Base-by-base conservation (phyloP, 257 asterid species). In the Salvia splendens region DNA sequence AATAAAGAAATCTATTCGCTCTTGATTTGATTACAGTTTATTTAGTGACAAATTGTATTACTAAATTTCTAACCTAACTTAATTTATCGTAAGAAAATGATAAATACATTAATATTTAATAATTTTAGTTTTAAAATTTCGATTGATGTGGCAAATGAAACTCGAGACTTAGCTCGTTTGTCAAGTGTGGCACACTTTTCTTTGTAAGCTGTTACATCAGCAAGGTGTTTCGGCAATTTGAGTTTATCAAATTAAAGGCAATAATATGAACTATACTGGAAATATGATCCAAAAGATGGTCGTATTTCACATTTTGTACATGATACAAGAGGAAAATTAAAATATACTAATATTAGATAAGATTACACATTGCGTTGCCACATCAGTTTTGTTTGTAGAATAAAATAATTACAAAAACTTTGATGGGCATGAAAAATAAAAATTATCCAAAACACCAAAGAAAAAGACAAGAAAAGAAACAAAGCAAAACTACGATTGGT, bases 381-480 rank as follows among this genome's bases (percentile, higher is more conserved):
- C 5, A 40, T 40, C 8, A 24, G 4, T 36, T 61, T 4, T 17
- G 38, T 61, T 12, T n/a, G 64, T 6, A 59, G 2, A 49, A 12
- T 16, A 32, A 36, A 9, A 40, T 36, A 43, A 16, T 64, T 64
- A 60, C 75, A 69, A 45, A 33, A 61, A n/a, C 45, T 7, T 42
- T 50, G 17, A 56, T n/a, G 64, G 46, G 42, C 33, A 9, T 17
- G 5, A 49, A 9, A 40, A 12, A 42, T 46, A 35, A 48, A 56
- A 11, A 17, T 57, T 0, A 67, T 9, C 47, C 12, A 40, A 49
- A 36, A 41, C 14, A 28, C 11, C 46, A 55, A 61, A 66, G 9
- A 3, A 20, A 15, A 38, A 36, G 10, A 6, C n/a, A 59, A 42
- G 9, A 45, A 8, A 5, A 4, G 35, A 62, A 51, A 38, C 45